Evolutionary conservation across 2,329 filamentous ascomycete genomes (phyloP), one percentile per base, ranked within the genome.

Genomic region (Ilyonectria robusta): DNA sequence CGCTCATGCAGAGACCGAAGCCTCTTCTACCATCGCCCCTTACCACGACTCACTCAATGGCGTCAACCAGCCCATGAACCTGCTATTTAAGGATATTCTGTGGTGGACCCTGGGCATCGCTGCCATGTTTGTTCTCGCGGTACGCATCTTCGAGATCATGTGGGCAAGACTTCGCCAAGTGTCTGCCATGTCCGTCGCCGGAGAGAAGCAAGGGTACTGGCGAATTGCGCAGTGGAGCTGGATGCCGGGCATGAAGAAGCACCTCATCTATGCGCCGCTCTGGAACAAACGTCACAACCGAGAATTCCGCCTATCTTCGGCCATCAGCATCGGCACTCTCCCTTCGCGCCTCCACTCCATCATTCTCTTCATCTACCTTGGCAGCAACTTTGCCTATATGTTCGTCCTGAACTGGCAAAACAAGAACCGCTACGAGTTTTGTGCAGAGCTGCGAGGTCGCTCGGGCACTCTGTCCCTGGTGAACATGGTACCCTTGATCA

Each of bases 401-500:
- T 84, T 90, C 66, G 78, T 87, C 54, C 83, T 93, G 58, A 83
- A 92, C 79, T 92, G 89, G 84, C 72, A 72, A n/a, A 82, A 85
- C 62, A 75, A 82, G 53, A 90, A 92, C 77, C 83, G 81, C 61
- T 91, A 84, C 76, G 87, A 91, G 3, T 85, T 97, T 31, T 84
- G 93, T 51, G 95, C 95, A 26, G 93, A 97, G 78, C 85, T 98
- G 48, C 92, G 96, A 75, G 95, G 95, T 42, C 90, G 96, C 65
- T 93, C 93, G 7, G 96, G 96, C 61, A 92, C 92, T 9, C 87
- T 99, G 70, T 91, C 95, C 5, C 86, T 94, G 11, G 88, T 97
- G 75, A 99, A 98, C 83, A 93, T 98, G 89, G 89, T 99, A 35
- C 95, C 96, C 6, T 89, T 98, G 33, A 88, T 98, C 75, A 88